Conservation (phyloP, 163 green algal species). For the Prototheca wickerhamii region DNA sequence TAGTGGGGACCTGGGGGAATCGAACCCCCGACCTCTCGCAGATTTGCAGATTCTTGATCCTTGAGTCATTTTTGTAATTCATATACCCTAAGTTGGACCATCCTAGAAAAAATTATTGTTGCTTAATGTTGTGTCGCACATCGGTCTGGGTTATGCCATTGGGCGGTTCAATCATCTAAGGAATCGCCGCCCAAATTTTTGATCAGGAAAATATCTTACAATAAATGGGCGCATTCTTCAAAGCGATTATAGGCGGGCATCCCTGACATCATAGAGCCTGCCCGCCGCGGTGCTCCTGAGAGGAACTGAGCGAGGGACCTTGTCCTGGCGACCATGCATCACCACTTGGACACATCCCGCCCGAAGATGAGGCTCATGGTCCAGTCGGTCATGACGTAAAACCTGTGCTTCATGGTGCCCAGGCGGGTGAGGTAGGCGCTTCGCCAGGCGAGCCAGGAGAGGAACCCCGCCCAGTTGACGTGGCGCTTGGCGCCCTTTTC, state of each 20-base stretch:
- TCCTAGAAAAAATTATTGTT: background rate
- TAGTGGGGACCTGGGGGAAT: background rate
- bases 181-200: too few relatives aligned
- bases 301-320: too few relatives aligned
- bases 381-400: constrained; percentile 45
- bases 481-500: background rate
- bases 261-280: too few relatives aligned
- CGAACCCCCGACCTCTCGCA: constrained; percentile 4
- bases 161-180: too few relatives aligned
- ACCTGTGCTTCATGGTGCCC: constrained; percentile 33
- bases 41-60: background rate
- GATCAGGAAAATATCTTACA: too few relatives aligned
- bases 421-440: constrained; percentile 47
- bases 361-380: constrained; percentile 39
- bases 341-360: constrained; percentile 1
- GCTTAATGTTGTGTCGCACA: too few relatives aligned
- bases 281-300: too few relatives aligned
- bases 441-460: constrained; percentile 37
- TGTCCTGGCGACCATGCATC: too few relatives aligned
- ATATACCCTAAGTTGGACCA: background rate
- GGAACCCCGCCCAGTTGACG: constrained; percentile 31
- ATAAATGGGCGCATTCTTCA: too few relatives aligned
- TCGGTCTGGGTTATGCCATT: too few relatives aligned
- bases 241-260: too few relatives aligned
- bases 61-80: background rate